Percentiles rank a stretch among this genome's conserved stretches.
phyloP scores from a whole-genome alignment of 1,284 basidiomycete genomes.

The Wallemia hederae region DNA sequence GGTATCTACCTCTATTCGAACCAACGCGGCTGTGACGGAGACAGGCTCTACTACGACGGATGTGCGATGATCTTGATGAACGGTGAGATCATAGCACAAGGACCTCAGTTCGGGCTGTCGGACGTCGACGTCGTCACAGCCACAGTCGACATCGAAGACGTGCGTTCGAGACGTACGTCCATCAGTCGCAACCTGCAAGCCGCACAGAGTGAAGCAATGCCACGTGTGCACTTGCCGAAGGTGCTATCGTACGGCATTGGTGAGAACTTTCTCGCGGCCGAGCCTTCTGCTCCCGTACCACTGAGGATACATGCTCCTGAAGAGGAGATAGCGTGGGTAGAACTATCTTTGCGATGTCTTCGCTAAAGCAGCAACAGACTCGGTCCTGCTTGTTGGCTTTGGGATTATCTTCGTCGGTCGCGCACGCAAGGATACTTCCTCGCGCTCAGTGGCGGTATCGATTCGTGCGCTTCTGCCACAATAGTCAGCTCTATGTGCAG shows the following conservation, averaged over 20 bases:
- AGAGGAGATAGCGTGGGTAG: conserved; percentile 79
- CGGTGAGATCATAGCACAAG: conserved; percentile 71
- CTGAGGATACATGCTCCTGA: conserved; percentile 62
- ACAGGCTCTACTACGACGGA: conserved; percentile 90
- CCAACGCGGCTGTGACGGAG: conserved; percentile 95
- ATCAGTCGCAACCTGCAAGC: conserved; percentile 75
- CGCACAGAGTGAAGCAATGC: conserved; percentile 36
- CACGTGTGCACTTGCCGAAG: conserved; percentile 46
- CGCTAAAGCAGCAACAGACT: conserved; percentile 24
- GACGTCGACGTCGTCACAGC: conserved; percentile 90
- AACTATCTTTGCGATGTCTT: neutral
- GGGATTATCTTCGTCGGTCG: conserved; percentile 90
- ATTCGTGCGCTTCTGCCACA: conserved; percentile 80
- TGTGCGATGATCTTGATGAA: conserved; percentile 88
- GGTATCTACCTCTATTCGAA: conserved; percentile 95
- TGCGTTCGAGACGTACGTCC: conserved; percentile 53
- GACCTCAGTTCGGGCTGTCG: conserved; percentile 76
- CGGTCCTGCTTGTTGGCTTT: conserved; percentile 94
- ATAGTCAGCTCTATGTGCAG: conserved; percentile 93
- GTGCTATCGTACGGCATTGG: conserved; percentile 43
- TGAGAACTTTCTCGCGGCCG: conserved; percentile 25
- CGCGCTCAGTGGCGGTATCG: conserved; percentile 89
- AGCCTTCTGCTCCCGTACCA: conserved; percentile 22
- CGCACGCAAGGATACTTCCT: conserved; percentile 85
- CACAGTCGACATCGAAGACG: conserved; percentile 80